Evolutionary conservation across 179 eudicot species (phyloP).

Genomic region (Kewa caespitosa): DNA sequence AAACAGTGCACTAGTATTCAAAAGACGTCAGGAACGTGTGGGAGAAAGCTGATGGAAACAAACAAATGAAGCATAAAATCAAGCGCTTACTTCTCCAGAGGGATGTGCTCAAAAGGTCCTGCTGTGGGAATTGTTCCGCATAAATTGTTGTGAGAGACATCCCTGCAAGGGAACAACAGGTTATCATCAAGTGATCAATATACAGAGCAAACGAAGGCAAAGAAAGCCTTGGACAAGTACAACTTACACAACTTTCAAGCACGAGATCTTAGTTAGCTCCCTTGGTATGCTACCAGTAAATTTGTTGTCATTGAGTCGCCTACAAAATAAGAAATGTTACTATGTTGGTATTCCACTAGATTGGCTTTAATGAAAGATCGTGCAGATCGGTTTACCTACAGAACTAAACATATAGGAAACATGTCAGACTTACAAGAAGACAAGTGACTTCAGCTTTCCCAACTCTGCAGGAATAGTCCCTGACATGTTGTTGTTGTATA

Average conservation of each 20-base stretch:
- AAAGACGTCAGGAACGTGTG: too few species aligned
- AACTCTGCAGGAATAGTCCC: slow-evolving; percentile 73
- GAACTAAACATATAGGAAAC: background rate
- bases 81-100: slow-evolving; percentile 73
- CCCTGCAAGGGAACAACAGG: slow-evolving; percentile 39
- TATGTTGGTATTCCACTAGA: background rate
- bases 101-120: slow-evolving; percentile 83
- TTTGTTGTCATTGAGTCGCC: slow-evolving; percentile 84
- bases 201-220: slow-evolving; percentile 1
- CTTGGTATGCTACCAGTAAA: slow-evolving; percentile 80
- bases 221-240: background rate
- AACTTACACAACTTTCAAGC: slow-evolving; percentile 96
- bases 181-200: background rate
- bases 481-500: slow-evolving; percentile 81
- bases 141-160: slow-evolving; percentile 71
- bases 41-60: background rate
- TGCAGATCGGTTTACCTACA: background rate
- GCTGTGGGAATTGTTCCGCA: slow-evolving; percentile 91
- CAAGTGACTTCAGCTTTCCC: slow-evolving; percentile 73
- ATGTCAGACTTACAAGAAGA: slow-evolving; percentile 59
- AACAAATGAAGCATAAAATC: slow-evolving; percentile 11
- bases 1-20: background rate
- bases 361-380: too few species aligned
- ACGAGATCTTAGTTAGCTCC: slow-evolving; percentile 53
- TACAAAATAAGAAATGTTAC: slow-evolving; percentile 27